A percentile compares a stretch with the other conserved stretches of the same genome.
Evolutionary conservation across 371 early-diverging fungal species (phyloP).

Genomic region (Mucor mucedo): DNA sequence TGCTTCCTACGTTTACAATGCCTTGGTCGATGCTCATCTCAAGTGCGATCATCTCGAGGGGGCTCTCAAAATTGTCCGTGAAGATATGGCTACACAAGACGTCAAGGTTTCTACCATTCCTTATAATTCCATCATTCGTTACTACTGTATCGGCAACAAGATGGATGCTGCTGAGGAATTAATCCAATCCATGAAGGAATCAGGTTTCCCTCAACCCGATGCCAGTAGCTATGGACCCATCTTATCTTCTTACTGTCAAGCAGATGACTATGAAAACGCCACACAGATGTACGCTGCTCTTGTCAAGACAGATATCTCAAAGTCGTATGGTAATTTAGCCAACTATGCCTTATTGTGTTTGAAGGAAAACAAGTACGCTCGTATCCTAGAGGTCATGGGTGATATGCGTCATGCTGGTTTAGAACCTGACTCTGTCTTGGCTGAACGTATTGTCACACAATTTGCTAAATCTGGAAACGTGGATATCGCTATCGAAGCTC

Average conservation of each 20-base stretch:
- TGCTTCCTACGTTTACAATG: slow-evolving; percentile 54
- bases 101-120: slow-evolving; percentile 48
- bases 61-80: slow-evolving; percentile 47
- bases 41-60: slow-evolving; percentile 42
- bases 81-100: slow-evolving; percentile 41
- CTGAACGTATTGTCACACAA: slow-evolving; percentile 35
- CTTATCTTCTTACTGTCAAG: slow-evolving; percentile 48
- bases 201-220: slow-evolving; percentile 42
- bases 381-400: slow-evolving; percentile 26
- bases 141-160: slow-evolving; percentile 38
- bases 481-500: slow-evolving; percentile 27
- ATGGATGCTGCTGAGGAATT: slow-evolving; percentile 39
- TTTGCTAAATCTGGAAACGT: slow-evolving; percentile 26
- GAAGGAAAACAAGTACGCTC: slow-evolving; percentile 14
- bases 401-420: slow-evolving; percentile 46
- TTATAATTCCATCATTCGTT: slow-evolving; percentile 54
- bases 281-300: slow-evolving; percentile 38
- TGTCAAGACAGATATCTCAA: slow-evolving; percentile 45
- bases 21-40: slow-evolving; percentile 53
- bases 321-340: slow-evolving; percentile 55
- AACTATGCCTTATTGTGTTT: slow-evolving; percentile 51
- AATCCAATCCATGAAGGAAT: slow-evolving; percentile 29
- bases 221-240: slow-evolving; percentile 54
- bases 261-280: slow-evolving; percentile 28
- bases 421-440: slow-evolving; percentile 47